Conservation (phyloP, 2,329 filamentous ascomycete species). For the Dactylellina drechsleri region DNA sequence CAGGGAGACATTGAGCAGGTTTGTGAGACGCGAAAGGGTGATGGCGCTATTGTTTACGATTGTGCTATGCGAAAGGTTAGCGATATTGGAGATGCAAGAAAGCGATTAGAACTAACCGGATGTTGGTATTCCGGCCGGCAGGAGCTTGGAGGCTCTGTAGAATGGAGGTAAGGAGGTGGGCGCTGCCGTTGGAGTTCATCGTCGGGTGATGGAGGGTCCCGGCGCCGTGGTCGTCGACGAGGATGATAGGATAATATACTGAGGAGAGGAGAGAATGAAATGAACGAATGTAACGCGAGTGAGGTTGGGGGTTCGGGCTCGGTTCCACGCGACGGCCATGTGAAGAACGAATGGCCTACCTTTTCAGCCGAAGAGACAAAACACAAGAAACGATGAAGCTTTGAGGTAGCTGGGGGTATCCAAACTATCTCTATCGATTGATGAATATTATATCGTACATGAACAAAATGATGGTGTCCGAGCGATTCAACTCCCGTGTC, state of each 20-base stretch:
- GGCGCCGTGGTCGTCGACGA: constrained; percentile 10
- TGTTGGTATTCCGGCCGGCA: constrained; percentile 46
- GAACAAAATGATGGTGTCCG: neutral
- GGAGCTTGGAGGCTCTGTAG: constrained; percentile 48
- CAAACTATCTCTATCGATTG: constrained; percentile 31
- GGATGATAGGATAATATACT: neutral
- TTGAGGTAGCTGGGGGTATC: constrained; percentile 26
- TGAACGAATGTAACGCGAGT: constrained; percentile 24
- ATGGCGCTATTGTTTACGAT: constrained; percentile 66
- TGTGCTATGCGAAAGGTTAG: constrained; percentile 33
- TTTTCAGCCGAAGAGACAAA: constrained; percentile 32
- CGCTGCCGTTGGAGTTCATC: constrained; percentile 50
- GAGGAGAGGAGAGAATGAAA: constrained; percentile 19
- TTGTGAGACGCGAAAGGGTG: constrained; percentile 75
- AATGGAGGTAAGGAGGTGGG: constrained; percentile 44
- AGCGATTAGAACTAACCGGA: constrained; percentile 32
- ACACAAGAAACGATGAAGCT: constrained; percentile 17
- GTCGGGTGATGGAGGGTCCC: constrained; percentile 7
- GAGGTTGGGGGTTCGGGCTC: constrained; percentile 30
- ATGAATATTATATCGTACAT: constrained; percentile 33
- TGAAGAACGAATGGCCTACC: constrained; percentile 17
- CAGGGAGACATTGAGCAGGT: constrained; percentile 78
- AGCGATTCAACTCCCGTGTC: constrained; percentile 60
- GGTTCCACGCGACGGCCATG: constrained; percentile 48
- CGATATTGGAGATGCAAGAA: neutral